These are phyloP conservation scores for Wickerhamomyces ciferrii DNA, from an alignment of 805 yeast species.

Conservation along the genomic window DNA sequence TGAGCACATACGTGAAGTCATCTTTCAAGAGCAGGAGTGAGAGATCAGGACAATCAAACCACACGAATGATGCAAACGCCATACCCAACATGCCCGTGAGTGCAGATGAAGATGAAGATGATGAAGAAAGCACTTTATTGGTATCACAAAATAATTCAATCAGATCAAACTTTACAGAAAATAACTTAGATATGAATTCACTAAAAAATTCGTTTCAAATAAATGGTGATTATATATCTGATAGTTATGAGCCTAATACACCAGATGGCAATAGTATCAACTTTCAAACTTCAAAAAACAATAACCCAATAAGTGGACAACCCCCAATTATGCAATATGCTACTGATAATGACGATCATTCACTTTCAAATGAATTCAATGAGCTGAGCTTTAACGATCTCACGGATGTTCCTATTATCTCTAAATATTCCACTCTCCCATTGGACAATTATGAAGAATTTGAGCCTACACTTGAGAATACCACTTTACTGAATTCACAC, in stretches of 20 bases:
- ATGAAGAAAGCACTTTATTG: background rate
- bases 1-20: slow-evolving; percentile 1
- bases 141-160: background rate
- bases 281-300: background rate
- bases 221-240: background rate
- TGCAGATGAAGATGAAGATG: background rate
- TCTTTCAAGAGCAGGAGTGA: slow-evolving; percentile 5
- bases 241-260: background rate
- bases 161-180: no score
- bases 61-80: background rate
- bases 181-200: background rate
- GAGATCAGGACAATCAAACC: slow-evolving; percentile 1
- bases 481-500: background rate
- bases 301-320: background rate
- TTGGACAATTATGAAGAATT: background rate
- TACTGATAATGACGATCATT: no score
- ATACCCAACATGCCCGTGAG: background rate
- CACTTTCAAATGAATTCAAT: no score
- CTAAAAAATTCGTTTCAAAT: background rate
- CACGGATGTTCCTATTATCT: background rate
- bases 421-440: background rate
- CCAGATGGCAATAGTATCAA: background rate
- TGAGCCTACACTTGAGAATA: background rate
- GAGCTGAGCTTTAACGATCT: no score
- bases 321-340: no score